A percentile compares a stretch with the other conserved stretches of the same genome.
Evolutionary conservation across 2,329 filamentous ascomycete species (phyloP).

Genomic region (Alternaria brassicae): DNA sequence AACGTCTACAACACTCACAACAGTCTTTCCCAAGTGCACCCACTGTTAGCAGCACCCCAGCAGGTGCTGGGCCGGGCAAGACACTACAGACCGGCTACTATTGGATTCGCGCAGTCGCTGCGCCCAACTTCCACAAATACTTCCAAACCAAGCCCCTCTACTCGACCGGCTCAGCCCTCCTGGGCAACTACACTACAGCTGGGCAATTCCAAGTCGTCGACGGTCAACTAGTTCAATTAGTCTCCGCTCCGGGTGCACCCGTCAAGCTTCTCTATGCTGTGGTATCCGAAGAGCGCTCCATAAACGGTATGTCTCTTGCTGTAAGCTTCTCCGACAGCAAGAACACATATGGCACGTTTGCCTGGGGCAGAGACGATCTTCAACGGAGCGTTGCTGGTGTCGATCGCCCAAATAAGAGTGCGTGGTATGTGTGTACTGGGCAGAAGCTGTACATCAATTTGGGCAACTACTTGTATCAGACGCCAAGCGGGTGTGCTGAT

Average conservation of each 20-base stretch:
- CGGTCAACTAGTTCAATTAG: conserved; percentile 64
- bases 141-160: conserved; percentile 48
- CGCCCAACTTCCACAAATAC: conserved; percentile 62
- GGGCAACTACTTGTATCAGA: conserved; percentile 65
- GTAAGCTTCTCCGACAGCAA: conserved; percentile 60
- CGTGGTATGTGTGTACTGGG: conserved; percentile 65
- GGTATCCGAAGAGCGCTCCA: conserved; percentile 34
- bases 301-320: conserved; percentile 53
- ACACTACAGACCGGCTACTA: conserved; percentile 61
- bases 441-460: conserved; percentile 65
- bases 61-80: conserved; percentile 50
- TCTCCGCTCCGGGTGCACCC: conserved; percentile 57
- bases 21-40: conserved; percentile 19
- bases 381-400: conserved; percentile 61
- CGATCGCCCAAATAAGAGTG: conserved; percentile 61
- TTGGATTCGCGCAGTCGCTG: conserved; percentile 65
- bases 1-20: conserved; percentile 18
- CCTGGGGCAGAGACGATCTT: conserved; percentile 65
- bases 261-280: conserved; percentile 50
- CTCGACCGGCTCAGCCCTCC: conserved; percentile 58
- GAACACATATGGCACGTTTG: conserved; percentile 64
- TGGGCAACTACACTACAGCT: conserved; percentile 61
- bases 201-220: conserved; percentile 65
- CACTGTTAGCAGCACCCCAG: conserved; percentile 31
- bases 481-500: conserved; percentile 64